These are phyloP conservation scores for Ganoderma sinense DNA, from an alignment of 1,284 basidiomycete genomes.

Conservation along the genomic window DNA sequence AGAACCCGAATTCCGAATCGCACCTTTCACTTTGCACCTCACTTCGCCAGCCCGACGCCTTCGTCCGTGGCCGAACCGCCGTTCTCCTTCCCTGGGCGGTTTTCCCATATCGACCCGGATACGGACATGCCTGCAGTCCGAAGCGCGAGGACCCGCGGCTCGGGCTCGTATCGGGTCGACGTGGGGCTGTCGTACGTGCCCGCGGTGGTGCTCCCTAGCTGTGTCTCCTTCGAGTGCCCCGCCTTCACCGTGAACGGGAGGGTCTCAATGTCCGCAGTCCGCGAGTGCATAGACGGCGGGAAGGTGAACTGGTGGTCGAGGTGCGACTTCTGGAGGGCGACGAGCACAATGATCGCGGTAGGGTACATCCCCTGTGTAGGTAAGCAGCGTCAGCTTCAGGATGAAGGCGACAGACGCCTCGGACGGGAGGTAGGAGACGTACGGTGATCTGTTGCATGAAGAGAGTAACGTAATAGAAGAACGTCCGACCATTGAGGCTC, in stretches of 20 bases:
- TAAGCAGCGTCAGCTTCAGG: no score
- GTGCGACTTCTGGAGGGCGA: constrained; percentile 23
- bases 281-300: not conserved
- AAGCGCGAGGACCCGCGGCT: not conserved
- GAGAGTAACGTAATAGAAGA: constrained; percentile 19
- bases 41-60: not conserved
- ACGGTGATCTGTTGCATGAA: constrained; percentile 21
- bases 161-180: not conserved
- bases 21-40: not conserved
- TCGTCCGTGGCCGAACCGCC: not conserved
- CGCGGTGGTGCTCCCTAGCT: not conserved
- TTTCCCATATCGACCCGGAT: not conserved
- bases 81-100: not conserved
- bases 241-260: not conserved
- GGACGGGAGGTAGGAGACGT: not conserved
- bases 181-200: not conserved
- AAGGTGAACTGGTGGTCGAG: constrained; percentile 25
- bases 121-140: not conserved
- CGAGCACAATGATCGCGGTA: constrained; percentile 17
- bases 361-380: constrained; percentile 20
- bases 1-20: not conserved
- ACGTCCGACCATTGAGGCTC: constrained; percentile 9
- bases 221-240: not conserved
- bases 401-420: no score
- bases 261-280: not conserved